phyloP scores from a whole-genome alignment of 768 basidiomycete genomes.

The Podaxis carcinomalis region DNA sequence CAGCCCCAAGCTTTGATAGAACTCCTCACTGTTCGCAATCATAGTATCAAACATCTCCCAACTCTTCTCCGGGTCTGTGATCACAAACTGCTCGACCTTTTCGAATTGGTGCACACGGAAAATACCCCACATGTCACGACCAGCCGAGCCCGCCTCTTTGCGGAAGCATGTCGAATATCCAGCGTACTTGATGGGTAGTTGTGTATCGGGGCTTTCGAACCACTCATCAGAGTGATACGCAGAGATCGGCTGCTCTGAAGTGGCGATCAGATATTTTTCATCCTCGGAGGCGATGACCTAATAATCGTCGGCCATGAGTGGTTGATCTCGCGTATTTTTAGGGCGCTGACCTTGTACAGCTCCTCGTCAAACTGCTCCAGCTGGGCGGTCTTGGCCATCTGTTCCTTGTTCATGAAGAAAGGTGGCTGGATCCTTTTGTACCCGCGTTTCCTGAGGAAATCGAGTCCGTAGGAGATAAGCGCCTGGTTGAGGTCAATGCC shows the following conservation, averaged over 20 bases:
- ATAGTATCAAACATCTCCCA: conserved; percentile 93
- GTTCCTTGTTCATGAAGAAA: conserved; percentile 97
- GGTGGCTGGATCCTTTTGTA: conserved; percentile 97
- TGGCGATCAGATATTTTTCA: conserved; percentile 98
- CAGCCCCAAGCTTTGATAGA: conserved; percentile 92
- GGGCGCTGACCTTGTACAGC: conserved; percentile 80
- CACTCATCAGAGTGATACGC: conserved; percentile 95
- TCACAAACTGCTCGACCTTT: conserved; percentile 96
- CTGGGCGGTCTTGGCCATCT: conserved; percentile 98
- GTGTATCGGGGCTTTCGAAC: conserved; percentile 90
- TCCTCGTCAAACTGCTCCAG: conserved; percentile 98
- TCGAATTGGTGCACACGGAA: conserved; percentile 99
- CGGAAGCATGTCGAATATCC: conserved; percentile 96
- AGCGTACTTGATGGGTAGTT: conserved; percentile 89
- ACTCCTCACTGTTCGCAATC: conserved; percentile 86
- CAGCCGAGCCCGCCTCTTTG: conserved; percentile 96
- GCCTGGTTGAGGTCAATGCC: conserved; percentile 98
- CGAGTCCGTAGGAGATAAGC: conserved; percentile 88
- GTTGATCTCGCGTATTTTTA: not conserved
- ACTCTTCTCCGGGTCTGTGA: conserved; percentile 92
- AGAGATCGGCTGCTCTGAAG: conserved; percentile 98
- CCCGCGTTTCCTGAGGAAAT: conserved; percentile 76
- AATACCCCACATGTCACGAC: conserved; percentile 99
- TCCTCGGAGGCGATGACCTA: conserved; percentile 86
- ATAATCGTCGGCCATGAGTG: not conserved